These are phyloP conservation scores for Mucor indicus DNA, from an alignment of 371 early-diverging fungal genomes.

Conservation along the genomic window DNA sequence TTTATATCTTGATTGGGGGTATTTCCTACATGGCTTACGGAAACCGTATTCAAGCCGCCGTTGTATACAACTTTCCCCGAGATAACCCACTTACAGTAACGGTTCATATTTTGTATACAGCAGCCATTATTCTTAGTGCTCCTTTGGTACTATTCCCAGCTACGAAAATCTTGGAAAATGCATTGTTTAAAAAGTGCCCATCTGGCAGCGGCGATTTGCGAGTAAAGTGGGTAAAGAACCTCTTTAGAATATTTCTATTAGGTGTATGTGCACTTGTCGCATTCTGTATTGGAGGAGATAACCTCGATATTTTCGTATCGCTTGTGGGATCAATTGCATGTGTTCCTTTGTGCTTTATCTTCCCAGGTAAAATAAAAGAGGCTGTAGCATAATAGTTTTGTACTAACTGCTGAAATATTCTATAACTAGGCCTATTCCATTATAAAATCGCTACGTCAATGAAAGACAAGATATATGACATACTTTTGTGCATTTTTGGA, in stretches of 20 bases:
- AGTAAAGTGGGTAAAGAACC: conserved; percentile 73
- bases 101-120: conserved; percentile 69
- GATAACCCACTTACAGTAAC: conserved; percentile 40
- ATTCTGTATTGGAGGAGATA: conserved; percentile 59
- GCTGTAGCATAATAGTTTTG: no score
- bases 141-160: conserved; percentile 77
- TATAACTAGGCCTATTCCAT: conserved; percentile 66
- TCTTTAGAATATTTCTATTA: conserved; percentile 49
- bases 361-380: no score
- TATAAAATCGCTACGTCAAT: conserved; percentile 37
- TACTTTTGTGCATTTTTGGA: conserved; percentile 50
- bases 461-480: conserved; percentile 32
- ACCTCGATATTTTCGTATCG: conserved; percentile 72
- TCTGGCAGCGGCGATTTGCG: conserved; percentile 30
- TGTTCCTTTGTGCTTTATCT: conserved; percentile 64
- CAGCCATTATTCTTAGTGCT: conserved; percentile 73
- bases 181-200: conserved; percentile 32
- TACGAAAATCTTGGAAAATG: conserved; percentile 67
- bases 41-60: conserved; percentile 63
- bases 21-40: conserved; percentile 74
- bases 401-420: no score
- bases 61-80: conserved; percentile 66
- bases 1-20: conserved; percentile 66
- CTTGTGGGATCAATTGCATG: conserved; percentile 49
- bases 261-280: conserved; percentile 51